Conservation (phyloP, 108 stramenopile genomes). For the Nitzschia sp. region DNA sequence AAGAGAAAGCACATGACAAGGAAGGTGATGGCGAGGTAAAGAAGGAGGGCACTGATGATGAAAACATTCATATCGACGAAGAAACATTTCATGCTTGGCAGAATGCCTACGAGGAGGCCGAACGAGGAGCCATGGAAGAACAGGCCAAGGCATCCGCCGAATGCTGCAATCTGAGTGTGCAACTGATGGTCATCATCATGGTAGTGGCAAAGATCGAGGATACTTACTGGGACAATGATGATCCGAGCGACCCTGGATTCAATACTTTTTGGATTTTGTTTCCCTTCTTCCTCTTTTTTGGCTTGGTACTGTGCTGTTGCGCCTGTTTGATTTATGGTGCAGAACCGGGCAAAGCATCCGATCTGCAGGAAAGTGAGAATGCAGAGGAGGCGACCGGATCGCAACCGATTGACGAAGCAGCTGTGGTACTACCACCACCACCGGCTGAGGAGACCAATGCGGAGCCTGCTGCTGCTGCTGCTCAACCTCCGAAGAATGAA, state of each 20-base stretch:
- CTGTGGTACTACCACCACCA: neutral
- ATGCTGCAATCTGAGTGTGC: conserved; percentile 50
- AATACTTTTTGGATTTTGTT: conserved; percentile 81
- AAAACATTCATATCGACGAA: conserved; percentile 58
- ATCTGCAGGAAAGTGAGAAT: conserved; percentile 15
- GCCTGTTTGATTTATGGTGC: conserved; percentile 73
- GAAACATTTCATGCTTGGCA: conserved; percentile 70
- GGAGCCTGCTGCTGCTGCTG: conserved; percentile 10
- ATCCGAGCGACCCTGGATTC: conserved; percentile 52
- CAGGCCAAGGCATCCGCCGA: conserved; percentile 51
- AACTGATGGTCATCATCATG: conserved; percentile 57
- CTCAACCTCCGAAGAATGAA: neutral
- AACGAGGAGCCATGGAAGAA: conserved; percentile 58
- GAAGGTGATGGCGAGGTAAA: conserved; percentile 7
- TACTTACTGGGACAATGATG: conserved; percentile 36
- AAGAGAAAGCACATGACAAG: neutral
- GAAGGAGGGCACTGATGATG: conserved; percentile 32
- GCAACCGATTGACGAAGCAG: neutral
- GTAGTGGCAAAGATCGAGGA: conserved; percentile 74
- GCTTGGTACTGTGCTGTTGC: conserved; percentile 59
- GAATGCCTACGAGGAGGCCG: conserved; percentile 64
- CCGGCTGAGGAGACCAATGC: neutral
- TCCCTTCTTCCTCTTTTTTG: conserved; percentile 69
- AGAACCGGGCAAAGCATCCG: conserved; percentile 28
- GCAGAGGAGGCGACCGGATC: conserved; percentile 9